These are phyloP conservation scores for Diophrys sp. DNA, from an alignment of 73 alveolate genomes.

Conservation along the genomic window DNA sequence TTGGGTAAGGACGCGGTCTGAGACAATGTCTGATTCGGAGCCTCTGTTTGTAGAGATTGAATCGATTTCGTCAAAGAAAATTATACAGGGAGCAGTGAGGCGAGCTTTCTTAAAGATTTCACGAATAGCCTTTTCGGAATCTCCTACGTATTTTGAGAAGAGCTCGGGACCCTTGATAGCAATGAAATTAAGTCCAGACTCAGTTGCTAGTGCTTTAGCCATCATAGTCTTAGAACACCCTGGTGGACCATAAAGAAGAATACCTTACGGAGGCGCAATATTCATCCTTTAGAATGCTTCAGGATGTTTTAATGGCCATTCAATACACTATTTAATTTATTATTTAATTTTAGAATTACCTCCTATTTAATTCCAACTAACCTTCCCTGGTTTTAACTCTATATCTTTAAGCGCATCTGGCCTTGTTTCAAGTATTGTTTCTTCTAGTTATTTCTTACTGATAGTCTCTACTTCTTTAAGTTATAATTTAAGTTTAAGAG, in stretches of 20 bases:
- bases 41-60: conserved; percentile 91
- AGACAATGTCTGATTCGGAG: conserved; percentile 47
- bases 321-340: conserved; percentile 93
- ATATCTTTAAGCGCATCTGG: conserved; percentile 91
- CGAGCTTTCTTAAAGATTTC: conserved; percentile 98
- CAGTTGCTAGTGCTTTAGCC: conserved; percentile 99
- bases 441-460: conserved; percentile 52
- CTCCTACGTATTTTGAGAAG: conserved; percentile 99
- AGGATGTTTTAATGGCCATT: conserved; percentile 99
- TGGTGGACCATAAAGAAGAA: conserved; percentile 99
- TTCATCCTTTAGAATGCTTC: conserved; percentile 95
- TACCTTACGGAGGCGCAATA: conserved; percentile 97
- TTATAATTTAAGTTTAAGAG: conserved; percentile 14
- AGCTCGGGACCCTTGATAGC: conserved; percentile 99
- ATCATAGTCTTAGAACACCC: conserved; percentile 99
- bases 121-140: conserved; percentile 98
- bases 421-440: conserved; percentile 72
- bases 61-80: conserved; percentile 98
- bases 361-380: conserved; percentile 97
- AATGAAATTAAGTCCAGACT: conserved; percentile 95
- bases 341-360: conserved; percentile 94
- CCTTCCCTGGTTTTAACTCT: conserved; percentile 94
- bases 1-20: conserved; percentile 88
- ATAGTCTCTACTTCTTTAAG: conserved; percentile 19
- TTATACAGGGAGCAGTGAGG: conserved; percentile 95